Conservation (phyloP, 345 rosid species). For the Salix caprea region DNA sequence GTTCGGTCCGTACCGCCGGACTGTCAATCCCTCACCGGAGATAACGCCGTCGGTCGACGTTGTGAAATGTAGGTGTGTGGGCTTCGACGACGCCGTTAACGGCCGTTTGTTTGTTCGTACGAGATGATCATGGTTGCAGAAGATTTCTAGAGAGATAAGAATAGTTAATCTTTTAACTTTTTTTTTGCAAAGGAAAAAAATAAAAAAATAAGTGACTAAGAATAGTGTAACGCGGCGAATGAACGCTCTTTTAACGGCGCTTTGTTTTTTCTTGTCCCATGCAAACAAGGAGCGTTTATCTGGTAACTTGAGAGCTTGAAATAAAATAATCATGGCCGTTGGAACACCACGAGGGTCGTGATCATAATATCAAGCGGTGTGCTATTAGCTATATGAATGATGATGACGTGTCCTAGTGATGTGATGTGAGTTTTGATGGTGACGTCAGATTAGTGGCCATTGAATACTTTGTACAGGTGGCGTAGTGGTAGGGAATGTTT, state of each 20-base stretch:
- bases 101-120: conserved; percentile 48
- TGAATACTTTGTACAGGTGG: not conserved
- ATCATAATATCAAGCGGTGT: not conserved
- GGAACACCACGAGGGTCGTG: not conserved
- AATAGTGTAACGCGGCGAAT: not conserved
- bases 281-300: not conserved
- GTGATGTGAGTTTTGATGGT: not conserved
- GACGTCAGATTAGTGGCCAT: not conserved
- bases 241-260: not conserved
- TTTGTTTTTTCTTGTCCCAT: not conserved
- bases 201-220: not conserved
- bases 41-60: conserved; percentile 27
- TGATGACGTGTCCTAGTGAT: not conserved
- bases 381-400: not conserved
- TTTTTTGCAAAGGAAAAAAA: not conserved
- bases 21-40: conserved; percentile 29
- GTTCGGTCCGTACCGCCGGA: conserved; percentile 71
- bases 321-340: not conserved
- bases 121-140: conserved; percentile 20
- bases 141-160: not conserved
- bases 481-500: not conserved
- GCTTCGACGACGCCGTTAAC: conserved; percentile 54
- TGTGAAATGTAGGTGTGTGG: conserved; percentile 60
- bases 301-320: not conserved
- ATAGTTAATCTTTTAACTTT: not conserved